Percentiles rank a stretch among this genome's conserved stretches.
Evolutionary conservation across 352 stramenopile genomes (phyloP).

Genomic region (Phytophthora podocarpi): DNA sequence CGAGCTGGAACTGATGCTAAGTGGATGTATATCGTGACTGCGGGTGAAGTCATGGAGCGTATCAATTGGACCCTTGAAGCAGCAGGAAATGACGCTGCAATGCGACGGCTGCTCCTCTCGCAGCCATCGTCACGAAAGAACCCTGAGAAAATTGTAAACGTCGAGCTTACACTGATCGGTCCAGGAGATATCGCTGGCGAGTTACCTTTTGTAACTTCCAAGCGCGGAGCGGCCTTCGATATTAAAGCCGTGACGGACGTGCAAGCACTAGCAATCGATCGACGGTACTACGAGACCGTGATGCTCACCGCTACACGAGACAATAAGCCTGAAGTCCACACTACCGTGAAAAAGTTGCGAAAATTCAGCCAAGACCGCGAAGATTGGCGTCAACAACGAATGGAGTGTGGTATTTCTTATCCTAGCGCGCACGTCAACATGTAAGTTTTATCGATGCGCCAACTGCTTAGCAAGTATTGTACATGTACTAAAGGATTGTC

Average conservation of each 20-base stretch:
- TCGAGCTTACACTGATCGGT: slow-evolving; percentile 67
- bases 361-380: slow-evolving; percentile 61
- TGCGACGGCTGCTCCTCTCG: slow-evolving; percentile 32
- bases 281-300: slow-evolving; percentile 63
- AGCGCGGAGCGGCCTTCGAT: slow-evolving; percentile 57
- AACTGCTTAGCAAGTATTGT: background rate
- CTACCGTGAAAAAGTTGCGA: slow-evolving; percentile 49
- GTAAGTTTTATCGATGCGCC: slow-evolving; percentile 32
- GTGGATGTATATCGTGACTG: slow-evolving; percentile 77
- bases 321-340: slow-evolving; percentile 44
- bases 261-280: slow-evolving; percentile 64
- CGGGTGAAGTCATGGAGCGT: slow-evolving; percentile 70
- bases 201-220: slow-evolving; percentile 58
- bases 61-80: slow-evolving; percentile 59
- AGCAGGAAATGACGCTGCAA: slow-evolving; percentile 19
- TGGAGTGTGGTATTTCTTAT: slow-evolving; percentile 69
- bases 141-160: slow-evolving; percentile 73
- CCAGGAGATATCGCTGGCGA: slow-evolving; percentile 67
- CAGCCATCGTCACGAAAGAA: slow-evolving; percentile 37
- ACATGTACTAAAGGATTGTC: no score
- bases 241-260: slow-evolving; percentile 74
- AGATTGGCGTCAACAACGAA: slow-evolving; percentile 75
- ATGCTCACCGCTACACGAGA: slow-evolving; percentile 52
- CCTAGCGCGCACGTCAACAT: slow-evolving; percentile 74
- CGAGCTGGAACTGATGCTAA: slow-evolving; percentile 64